Percentiles rank a stretch among this genome's conserved stretches.
These are phyloP conservation scores for Spongospora subterranea DNA, from an alignment of 208 protist genomes.

Conservation along the genomic window DNA sequence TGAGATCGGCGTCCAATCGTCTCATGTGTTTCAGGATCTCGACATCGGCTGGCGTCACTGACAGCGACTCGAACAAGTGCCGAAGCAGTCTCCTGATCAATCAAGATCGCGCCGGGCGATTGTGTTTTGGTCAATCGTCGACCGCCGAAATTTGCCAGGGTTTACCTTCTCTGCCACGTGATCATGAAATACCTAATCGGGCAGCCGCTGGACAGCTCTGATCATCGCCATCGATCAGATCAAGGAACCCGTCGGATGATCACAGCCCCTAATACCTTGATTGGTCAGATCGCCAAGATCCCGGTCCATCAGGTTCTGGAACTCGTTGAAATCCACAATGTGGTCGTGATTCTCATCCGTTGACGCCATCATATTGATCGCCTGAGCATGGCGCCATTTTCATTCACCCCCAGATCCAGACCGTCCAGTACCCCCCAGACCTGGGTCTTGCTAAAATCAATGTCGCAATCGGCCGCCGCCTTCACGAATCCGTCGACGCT, in stretches of 20 bases:
- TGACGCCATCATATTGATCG: neutral
- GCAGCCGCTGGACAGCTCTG: conserved; percentile 13
- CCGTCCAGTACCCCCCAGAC: neutral
- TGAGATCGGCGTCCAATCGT: neutral
- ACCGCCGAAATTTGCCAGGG: neutral
- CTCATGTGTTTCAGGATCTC: conserved; percentile 39
- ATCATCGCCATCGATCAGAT: too few species aligned
- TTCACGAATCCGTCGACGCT: neutral
- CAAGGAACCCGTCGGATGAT: too few species aligned
- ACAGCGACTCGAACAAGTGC: neutral
- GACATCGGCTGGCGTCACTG: neutral
- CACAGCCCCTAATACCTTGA: neutral
- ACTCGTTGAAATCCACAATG: conserved; percentile 46
- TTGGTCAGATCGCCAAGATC: neutral
- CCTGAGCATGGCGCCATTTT: neutral
- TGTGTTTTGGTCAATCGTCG: neutral
- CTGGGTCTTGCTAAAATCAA: neutral
- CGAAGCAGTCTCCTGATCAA: neutral
- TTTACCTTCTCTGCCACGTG: neutral
- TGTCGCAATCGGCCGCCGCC: neutral
- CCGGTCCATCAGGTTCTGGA: conserved; percentile 55
- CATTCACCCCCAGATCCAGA: neutral
- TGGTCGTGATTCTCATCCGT: neutral
- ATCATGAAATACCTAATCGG: conserved; percentile 26
- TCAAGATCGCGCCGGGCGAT: neutral